phyloP scores from a whole-genome alignment of 352 stramenopile species.

The Phytophthora sansomeana region DNA sequence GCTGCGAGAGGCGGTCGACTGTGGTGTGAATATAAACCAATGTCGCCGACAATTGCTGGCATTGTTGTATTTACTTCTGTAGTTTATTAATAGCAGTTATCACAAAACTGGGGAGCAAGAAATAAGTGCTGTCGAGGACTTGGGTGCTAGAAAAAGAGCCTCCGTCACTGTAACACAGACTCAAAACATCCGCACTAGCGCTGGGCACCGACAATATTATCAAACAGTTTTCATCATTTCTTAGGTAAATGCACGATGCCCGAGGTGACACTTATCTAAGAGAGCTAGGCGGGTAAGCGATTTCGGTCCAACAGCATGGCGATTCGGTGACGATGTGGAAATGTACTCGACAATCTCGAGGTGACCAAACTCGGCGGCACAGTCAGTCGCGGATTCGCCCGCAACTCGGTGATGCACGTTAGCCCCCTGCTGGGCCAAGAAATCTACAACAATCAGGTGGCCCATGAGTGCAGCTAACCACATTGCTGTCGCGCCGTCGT shows the following conservation, averaged over 20 bases:
- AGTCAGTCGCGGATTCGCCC: conserved; percentile 32
- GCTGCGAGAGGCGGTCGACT: too few species aligned
- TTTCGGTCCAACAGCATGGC: conserved; percentile 2
- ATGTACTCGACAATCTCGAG: conserved; percentile 49
- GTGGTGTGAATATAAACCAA: too few species aligned
- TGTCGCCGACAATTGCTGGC: too few species aligned
- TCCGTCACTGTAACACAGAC: too few species aligned
- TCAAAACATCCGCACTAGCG: too few species aligned
- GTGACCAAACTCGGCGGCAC: conserved; percentile 44
- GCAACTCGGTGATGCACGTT: conserved; percentile 30
- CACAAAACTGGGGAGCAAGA: too few species aligned
- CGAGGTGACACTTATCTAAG: conserved; percentile 2
- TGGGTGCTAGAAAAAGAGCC: too few species aligned
- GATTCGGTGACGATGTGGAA: conserved; percentile 29
- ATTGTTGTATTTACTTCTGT: too few species aligned
- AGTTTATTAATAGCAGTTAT: too few species aligned
- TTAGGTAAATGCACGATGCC: not conserved
- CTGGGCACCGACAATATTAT: too few species aligned
- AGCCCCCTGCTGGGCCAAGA: conserved; percentile 44
- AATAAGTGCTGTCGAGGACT: too few species aligned
- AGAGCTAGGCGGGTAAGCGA: conserved; percentile 27
- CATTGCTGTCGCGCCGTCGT: conserved; percentile 42
- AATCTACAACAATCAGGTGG: conserved; percentile 42
- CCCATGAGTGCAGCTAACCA: conserved; percentile 51
- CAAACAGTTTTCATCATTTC: too few species aligned